Evolutionary conservation across 805 yeast genomes (phyloP).

Genomic region (Teunomyces funiuensis): DNA sequence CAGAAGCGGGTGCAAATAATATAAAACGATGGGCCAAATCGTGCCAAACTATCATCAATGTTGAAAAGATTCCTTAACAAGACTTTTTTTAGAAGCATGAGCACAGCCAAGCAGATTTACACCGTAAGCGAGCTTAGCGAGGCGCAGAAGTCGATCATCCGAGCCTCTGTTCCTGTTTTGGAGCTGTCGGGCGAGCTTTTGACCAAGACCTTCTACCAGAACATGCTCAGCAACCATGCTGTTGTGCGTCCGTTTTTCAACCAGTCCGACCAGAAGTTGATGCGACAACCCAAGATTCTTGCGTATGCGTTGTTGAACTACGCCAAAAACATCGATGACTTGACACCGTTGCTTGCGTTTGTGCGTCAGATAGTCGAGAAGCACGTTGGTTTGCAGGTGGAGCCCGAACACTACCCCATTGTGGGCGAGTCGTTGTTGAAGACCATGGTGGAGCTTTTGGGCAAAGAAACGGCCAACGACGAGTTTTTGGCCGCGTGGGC

Average conservation of each 20-base stretch:
- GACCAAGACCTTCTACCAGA: constrained; percentile 53
- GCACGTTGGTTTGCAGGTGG: constrained; percentile 63
- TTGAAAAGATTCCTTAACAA: not conserved
- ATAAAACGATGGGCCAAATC: not conserved
- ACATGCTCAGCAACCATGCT: constrained; percentile 54
- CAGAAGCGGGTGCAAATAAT: no score
- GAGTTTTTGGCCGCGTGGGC: constrained; percentile 64
- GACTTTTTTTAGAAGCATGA: not conserved
- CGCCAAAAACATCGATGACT: constrained; percentile 61
- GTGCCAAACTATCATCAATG: no score
- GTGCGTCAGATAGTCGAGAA: constrained; percentile 62
- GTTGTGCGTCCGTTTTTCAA: constrained; percentile 64
- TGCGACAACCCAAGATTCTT: constrained; percentile 61
- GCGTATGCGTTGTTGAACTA: constrained; percentile 62
- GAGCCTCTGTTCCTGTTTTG: constrained; percentile 55
- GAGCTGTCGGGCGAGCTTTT: constrained; percentile 53
- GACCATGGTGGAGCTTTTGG: constrained; percentile 55
- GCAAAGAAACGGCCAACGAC: constrained; percentile 55
- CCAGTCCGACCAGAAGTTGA: constrained; percentile 51
- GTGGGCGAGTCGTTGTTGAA: constrained; percentile 59
- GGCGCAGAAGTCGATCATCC: constrained; percentile 33
- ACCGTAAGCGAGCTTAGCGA: constrained; percentile 21
- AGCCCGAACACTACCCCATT: constrained; percentile 64
- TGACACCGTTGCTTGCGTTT: constrained; percentile 50
- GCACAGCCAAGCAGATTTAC: constrained; percentile 7